Conservation (phyloP, 495 filamentous ascomycete species). For the Schizothecium vesticola region DNA sequence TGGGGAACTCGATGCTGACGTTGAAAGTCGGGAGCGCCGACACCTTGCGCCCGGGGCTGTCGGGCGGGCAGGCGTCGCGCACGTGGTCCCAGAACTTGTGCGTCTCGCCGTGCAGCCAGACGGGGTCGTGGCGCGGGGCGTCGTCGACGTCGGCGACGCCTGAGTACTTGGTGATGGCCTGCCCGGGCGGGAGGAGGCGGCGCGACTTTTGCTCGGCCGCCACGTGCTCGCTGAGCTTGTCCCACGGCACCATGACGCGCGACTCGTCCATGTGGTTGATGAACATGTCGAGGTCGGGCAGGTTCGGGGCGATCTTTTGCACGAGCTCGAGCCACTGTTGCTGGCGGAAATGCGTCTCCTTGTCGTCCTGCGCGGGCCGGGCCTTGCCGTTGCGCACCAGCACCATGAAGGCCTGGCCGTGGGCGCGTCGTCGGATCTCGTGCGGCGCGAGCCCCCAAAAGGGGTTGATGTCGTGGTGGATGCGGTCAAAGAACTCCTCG, state of each 20-base stretch:
- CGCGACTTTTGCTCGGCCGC: slow-evolving; percentile 44
- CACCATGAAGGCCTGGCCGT: slow-evolving; percentile 41
- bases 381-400: slow-evolving; percentile 50
- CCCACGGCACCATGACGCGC: slow-evolving; percentile 54
- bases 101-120: slow-evolving; percentile 19
- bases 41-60: slow-evolving; percentile 48
- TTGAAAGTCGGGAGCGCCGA: slow-evolving; percentile 33
- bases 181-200: slow-evolving; percentile 23
- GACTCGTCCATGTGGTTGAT: slow-evolving; percentile 62
- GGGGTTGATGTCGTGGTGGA: slow-evolving; percentile 57
- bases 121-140: slow-evolving; percentile 22
- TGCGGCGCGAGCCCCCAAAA: slow-evolving; percentile 57
- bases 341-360: slow-evolving; percentile 41
- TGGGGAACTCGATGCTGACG: slow-evolving; percentile 28
- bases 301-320: slow-evolving; percentile 42
- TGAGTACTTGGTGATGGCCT: slow-evolving; percentile 24
- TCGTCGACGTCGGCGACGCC: slow-evolving; percentile 26
- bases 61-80: slow-evolving; percentile 49
- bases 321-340: slow-evolving; percentile 50
- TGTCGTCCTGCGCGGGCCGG: slow-evolving; percentile 34
- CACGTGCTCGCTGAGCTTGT: slow-evolving; percentile 50
- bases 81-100: slow-evolving; percentile 35
- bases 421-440: slow-evolving; percentile 42
- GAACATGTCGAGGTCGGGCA: slow-evolving; percentile 63
- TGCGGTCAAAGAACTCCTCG: slow-evolving; percentile 64